These are phyloP conservation scores for Exobasidium cylindrosporum DNA, from an alignment of 1,284 basidiomycete genomes.

Conservation along the genomic window DNA sequence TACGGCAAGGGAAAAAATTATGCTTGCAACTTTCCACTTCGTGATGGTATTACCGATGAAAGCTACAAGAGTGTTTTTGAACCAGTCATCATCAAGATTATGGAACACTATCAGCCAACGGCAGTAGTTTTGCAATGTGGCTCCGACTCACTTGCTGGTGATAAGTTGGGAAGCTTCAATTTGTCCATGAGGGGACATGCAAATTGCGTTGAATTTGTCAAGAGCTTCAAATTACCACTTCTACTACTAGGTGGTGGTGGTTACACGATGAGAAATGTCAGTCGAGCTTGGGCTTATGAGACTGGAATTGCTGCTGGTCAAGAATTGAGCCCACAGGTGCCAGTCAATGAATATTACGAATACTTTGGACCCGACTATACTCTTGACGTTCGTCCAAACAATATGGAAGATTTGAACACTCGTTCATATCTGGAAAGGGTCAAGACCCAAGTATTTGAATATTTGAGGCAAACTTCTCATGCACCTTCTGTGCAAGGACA, in stretches of 20 bases:
- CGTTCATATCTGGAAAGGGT: slow-evolving; percentile 88
- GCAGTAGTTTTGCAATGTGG: slow-evolving; percentile 98
- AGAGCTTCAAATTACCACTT: slow-evolving; percentile 89
- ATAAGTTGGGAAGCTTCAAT: slow-evolving; percentile 94
- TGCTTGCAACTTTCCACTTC: slow-evolving; percentile 87
- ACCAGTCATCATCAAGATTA: slow-evolving; percentile 89
- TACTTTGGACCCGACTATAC: slow-evolving; percentile 98
- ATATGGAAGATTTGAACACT: slow-evolving; percentile 94
- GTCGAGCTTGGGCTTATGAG: slow-evolving; percentile 95
- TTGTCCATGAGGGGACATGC: slow-evolving; percentile 96
- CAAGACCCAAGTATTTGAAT: slow-evolving; percentile 83
- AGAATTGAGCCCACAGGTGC: slow-evolving; percentile 69
- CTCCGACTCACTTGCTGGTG: slow-evolving; percentile 94
- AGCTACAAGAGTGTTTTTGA: slow-evolving; percentile 94
- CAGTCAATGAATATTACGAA: slow-evolving; percentile 70
- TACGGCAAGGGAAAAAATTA: slow-evolving; percentile 72
- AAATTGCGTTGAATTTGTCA: slow-evolving; percentile 94
- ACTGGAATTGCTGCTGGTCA: slow-evolving; percentile 95
- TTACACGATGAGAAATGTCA: slow-evolving; percentile 97
- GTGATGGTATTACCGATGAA: slow-evolving; percentile 94
- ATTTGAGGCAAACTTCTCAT: slow-evolving; percentile 42
- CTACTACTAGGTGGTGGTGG: slow-evolving; percentile 93
- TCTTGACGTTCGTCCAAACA: slow-evolving; percentile 92
- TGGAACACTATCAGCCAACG: slow-evolving; percentile 91
- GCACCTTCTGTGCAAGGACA: slow-evolving; percentile 50